These are phyloP conservation scores for Microcyclosporella mali DNA, from an alignment of 2,329 filamentous ascomycete genomes.

Conservation along the genomic window DNA sequence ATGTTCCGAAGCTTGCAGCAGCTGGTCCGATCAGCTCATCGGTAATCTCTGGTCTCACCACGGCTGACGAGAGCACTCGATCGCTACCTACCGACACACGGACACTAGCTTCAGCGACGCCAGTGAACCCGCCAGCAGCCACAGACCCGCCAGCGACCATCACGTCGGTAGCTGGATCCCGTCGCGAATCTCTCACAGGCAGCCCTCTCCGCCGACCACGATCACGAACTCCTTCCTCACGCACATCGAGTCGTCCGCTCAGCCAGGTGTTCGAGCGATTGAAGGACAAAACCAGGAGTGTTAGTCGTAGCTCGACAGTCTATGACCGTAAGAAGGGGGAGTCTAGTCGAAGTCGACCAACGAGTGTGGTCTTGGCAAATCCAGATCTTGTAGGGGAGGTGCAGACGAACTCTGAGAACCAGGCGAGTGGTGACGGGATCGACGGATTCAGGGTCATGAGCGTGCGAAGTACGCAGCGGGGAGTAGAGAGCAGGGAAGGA, in stretches of 20 bases:
- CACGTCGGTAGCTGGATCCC: not conserved
- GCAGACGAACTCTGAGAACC: conserved; percentile 5
- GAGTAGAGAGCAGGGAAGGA: conserved; percentile 1
- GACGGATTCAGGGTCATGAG: conserved; percentile 1
- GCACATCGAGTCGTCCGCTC: conserved; percentile 6
- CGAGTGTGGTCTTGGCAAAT: conserved; percentile 11
- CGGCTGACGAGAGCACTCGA: no score
- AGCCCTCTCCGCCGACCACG: conserved; percentile 6
- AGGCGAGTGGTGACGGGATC: not conserved
- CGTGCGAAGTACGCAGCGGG: conserved; percentile 1
- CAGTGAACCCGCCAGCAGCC: no score
- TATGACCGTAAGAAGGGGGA: conserved; percentile 1
- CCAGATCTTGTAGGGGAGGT: conserved; percentile 6
- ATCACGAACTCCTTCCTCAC: conserved; percentile 4
- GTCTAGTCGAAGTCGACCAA: conserved; percentile 13
- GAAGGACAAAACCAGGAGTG: conserved; percentile 10
- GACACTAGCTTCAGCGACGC: no score
- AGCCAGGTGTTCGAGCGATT: conserved; percentile 16
- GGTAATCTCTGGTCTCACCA: no score
- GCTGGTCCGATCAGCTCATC: no score
- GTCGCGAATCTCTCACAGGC: not conserved
- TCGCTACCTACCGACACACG: no score
- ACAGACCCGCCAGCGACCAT: no score
- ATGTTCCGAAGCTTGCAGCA: no score
- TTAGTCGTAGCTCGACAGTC: conserved; percentile 9